Base-by-base conservation (phyloP, 257 asterid species). In the Nicotiana sylvestris region DNA sequence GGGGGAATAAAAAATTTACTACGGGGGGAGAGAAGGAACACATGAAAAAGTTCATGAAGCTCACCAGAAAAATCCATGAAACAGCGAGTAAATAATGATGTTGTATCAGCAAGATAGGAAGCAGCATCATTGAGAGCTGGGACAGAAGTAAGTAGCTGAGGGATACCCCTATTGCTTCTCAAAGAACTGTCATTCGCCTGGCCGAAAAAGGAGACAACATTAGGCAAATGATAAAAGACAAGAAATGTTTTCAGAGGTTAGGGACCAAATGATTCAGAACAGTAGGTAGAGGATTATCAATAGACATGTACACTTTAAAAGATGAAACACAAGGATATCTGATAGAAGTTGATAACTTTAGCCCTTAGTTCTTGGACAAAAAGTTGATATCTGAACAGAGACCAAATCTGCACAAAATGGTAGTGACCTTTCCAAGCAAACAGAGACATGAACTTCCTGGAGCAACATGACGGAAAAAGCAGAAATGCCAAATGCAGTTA, bases 61-160 rank as follows among this genome's bases (percentile, higher is more conserved):
- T 88, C 68, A 92, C 98, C 88, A 7, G 95, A 84, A 86, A 85
- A 86, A 82, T 90, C 93, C 15, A 92, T 79, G 85, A 94, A 94
- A 86, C 98, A 96, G 16, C 97, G 89, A 30, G 99, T 90, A 87
- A 93, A 93, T 76, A 90, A 90, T 9, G 98, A 93, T 70, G 97
- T 88, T 8, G 98, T 89, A 81, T 92, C 97, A 11, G 98, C 91
- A 82, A 94, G 83, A 90, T 90, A 94, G 35, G 98, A 89, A 78
- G 99, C 97, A 74, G 98, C 98, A 1, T 93, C 98, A 76, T 90
- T 85, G 57, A 96, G 86, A 78, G 91, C 82, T 9, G 99, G 97
- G 53, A 94, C 87, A 61, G 98, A 92, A 78, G 96, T 83, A 78
- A 94, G 92, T 11, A 93, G 87, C 88, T 91, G 97, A 37, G 98